A percentile compares a stretch with the other conserved stretches of the same genome.
Evolutionary conservation across 306 rosid species (phyloP).

Genomic region (Ziziphus jujuba): DNA sequence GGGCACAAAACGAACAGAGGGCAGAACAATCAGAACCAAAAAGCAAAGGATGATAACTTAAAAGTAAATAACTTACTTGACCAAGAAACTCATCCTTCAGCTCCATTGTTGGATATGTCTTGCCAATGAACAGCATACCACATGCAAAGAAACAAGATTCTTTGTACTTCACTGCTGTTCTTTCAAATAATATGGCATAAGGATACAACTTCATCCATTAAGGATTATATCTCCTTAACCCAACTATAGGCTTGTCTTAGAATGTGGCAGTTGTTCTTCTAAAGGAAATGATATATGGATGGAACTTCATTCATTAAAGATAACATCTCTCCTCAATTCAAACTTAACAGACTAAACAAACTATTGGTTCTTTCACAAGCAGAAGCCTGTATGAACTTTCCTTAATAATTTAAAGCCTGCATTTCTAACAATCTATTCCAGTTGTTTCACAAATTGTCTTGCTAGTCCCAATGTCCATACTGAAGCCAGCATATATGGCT

Average conservation of each 20-base stretch:
- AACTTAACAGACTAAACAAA: not conserved
- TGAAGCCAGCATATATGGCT: not conserved
- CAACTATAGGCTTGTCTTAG: not conserved
- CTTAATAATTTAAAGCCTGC: too few species aligned
- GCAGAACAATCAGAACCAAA: constrained; percentile 9
- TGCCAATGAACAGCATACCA: constrained; percentile 24
- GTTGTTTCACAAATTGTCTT: constrained; percentile 1
- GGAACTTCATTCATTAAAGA: not conserved
- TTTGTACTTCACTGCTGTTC: constrained; percentile 21
- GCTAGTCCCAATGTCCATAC: not conserved
- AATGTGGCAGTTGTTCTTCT: not conserved
- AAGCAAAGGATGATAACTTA: constrained; percentile 12
- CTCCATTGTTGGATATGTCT: constrained; percentile 37
- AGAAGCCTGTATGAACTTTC: not conserved
- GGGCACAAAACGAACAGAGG: constrained; percentile 2
- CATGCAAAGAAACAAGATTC: constrained; percentile 27
- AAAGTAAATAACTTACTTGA: constrained; percentile 40
- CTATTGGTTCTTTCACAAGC: not conserved
- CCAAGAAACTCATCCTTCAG: constrained; percentile 34
- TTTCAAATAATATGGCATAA: constrained; percentile 9
- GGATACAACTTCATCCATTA: constrained; percentile 6
- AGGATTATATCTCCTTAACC: constrained; percentile 6
- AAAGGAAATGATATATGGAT: not conserved
- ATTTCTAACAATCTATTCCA: not conserved
- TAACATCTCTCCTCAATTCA: not conserved